These are phyloP conservation scores for Naganishia vishniacii DNA, from an alignment of 768 basidiomycete genomes.

Conservation along the genomic window DNA sequence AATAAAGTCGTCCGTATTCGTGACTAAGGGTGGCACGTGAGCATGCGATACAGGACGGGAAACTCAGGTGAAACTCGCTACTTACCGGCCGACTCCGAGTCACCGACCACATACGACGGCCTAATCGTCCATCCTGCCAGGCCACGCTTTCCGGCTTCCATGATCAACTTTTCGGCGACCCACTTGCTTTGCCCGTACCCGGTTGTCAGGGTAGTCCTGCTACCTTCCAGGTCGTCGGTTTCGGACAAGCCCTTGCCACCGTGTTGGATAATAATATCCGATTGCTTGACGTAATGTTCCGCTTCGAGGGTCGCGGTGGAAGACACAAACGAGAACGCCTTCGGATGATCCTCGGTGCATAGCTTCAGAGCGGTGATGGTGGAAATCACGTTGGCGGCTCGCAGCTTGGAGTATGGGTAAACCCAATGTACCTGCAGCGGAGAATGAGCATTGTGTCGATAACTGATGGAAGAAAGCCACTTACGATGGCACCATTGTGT, in stretches of 20 bases:
- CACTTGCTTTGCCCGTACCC: conserved; percentile 98
- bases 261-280: conserved; percentile 59
- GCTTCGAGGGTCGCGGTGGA: conserved; percentile 93
- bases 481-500: conserved; percentile 93
- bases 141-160: conserved; percentile 83
- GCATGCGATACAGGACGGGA: no score
- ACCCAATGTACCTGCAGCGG: conserved; percentile 86
- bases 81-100: conserved; percentile 78
- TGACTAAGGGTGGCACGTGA: conserved; percentile 56
- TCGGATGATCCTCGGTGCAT: conserved; percentile 63
- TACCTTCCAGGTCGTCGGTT: conserved; percentile 79
- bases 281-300: conserved; percentile 78
- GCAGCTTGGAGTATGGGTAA: conserved; percentile 90
- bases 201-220: conserved; percentile 65
- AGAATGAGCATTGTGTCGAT: not conserved
- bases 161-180: conserved; percentile 91
- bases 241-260: conserved; percentile 70
- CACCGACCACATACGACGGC: conserved; percentile 93
- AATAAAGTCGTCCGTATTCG: conserved; percentile 98
- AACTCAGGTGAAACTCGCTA: no score
- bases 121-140: conserved; percentile 78
- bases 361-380: conserved; percentile 79
- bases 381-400: conserved; percentile 83
- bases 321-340: conserved; percentile 82
- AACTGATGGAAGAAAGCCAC: conserved; percentile 44